Percentiles rank a stretch among this genome's conserved stretches.
These are phyloP conservation scores for Emergomyces orientalis DNA, from an alignment of 2,329 filamentous ascomycete genomes.

Conservation along the genomic window DNA sequence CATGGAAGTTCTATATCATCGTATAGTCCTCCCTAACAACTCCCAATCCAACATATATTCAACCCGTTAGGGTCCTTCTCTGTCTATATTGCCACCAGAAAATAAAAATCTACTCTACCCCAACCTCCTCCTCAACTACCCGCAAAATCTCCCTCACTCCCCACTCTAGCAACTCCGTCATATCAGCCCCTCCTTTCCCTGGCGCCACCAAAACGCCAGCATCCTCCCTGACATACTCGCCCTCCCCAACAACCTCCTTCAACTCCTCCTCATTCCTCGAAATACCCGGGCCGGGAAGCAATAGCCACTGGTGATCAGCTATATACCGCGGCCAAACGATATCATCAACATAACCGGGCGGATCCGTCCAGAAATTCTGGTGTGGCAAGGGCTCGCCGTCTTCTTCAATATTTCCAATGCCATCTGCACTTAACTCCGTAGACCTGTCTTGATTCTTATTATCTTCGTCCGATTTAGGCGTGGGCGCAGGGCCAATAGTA, in stretches of 20 bases:
- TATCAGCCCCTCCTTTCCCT: conserved; percentile 46
- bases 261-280: conserved; percentile 20
- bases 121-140: conserved; percentile 18
- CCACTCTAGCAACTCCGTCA: conserved; percentile 58
- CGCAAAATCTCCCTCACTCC: conserved; percentile 54
- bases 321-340: conserved; percentile 96
- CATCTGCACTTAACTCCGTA: conserved; percentile 5
- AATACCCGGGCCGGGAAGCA: conserved; percentile 45
- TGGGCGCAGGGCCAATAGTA: conserved; percentile 35
- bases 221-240: conserved; percentile 38
- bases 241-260: conserved; percentile 26
- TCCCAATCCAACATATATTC: too few species aligned
- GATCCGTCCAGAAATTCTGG: conserved; percentile 89
- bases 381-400: conserved; percentile 30
- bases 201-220: conserved; percentile 39
- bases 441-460: not conserved
- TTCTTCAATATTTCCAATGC: conserved; percentile 26
- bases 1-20: not conserved
- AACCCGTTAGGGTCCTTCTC: not conserved
- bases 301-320: conserved; percentile 69
- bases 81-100: not conserved
- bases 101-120: not conserved
- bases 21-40: not conserved
- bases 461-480: conserved; percentile 12
- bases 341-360: conserved; percentile 84